These are phyloP conservation scores for Ceratonia siliqua DNA, from an alignment of 306 rosid genomes.

Conservation along the genomic window DNA sequence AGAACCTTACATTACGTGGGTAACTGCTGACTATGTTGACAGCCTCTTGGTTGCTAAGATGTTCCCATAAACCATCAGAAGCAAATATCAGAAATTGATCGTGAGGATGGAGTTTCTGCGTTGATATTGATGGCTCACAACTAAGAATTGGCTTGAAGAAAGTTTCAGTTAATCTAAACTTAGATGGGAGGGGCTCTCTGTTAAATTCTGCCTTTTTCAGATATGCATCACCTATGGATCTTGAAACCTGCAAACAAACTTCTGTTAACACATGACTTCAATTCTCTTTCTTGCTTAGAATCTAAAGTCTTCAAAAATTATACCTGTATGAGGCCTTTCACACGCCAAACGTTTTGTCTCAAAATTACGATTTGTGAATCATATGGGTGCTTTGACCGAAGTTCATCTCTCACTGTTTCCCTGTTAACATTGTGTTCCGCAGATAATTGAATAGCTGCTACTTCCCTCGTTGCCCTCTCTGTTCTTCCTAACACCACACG, in stretches of 20 bases:
- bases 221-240: constrained; percentile 91
- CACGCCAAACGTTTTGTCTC: constrained; percentile 87
- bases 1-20: constrained; percentile 63
- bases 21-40: constrained; percentile 68
- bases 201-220: constrained; percentile 79
- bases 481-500: constrained; percentile 71
- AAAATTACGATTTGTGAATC: constrained; percentile 77
- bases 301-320: not conserved
- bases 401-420: constrained; percentile 74
- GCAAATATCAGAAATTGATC: constrained; percentile 88
- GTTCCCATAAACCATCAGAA: constrained; percentile 98
- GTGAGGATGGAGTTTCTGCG: constrained; percentile 63
- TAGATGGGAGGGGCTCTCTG: constrained; percentile 70
- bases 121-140: constrained; percentile 71
- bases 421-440: constrained; percentile 82
- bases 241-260: constrained; percentile 61
- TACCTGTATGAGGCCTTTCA: constrained; percentile 97
- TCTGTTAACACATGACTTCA: constrained; percentile 11
- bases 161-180: constrained; percentile 66
- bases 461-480: constrained; percentile 63
- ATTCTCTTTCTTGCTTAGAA: too few species aligned
- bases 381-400: constrained; percentile 62
- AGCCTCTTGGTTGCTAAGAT: constrained; percentile 82
- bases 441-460: constrained; percentile 69
- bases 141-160: constrained; percentile 77